Base-by-base conservation (phyloP, 139 green algal species). In the Edaphochlamys debaryana region DNA sequence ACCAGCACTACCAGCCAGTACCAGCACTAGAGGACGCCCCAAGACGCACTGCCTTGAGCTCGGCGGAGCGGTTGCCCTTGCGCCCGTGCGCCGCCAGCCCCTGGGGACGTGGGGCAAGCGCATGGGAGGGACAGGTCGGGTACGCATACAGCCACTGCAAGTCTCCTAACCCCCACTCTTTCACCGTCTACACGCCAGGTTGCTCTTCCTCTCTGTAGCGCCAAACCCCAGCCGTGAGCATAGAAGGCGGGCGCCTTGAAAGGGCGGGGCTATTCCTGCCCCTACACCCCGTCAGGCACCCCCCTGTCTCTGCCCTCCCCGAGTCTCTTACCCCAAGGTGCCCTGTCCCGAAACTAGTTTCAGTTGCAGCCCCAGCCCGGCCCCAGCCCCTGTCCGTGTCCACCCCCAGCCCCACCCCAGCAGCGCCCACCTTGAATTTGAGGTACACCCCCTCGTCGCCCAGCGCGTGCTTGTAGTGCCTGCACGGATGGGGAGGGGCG, bases 381-480 rank as follows among this genome's bases (percentile, higher is more conserved):
- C 40, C 1, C 36, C 83, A 40, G 80, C 73, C 54, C 17, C 54
- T 30, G 17, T 27, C 54, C 23, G 22, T 20, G 17, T 20, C 54
- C 9, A 63, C 54, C 11, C 8, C 54, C 54, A 30, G 23, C 69
- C 40, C 0, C 50, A 67, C 67, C 84, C n/a, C 74, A 17, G 78
- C 27, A 23, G 50, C 74, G 36, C 88, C 36, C 48, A 87, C 74
- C 75, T 86, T 84, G 78, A 92, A 91, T 13, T 87, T 80, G 2
- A 58, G 29, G 78, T 84, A 90, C 37, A 94, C 91, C 86, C 96
- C 88, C 23, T 91, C 79, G 73, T 97, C 90, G 1, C 67, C 88
- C 67, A 99, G 89, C 30, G 91, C 82, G 48, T 93, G 87, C 83
- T 95, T 95, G 93, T 97, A 98, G 67, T n/a, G n/a, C n/a, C n/a